Base-by-base conservation (phyloP, 2,329 filamentous ascomycete species). In the Aspergillus ruber region DNA sequence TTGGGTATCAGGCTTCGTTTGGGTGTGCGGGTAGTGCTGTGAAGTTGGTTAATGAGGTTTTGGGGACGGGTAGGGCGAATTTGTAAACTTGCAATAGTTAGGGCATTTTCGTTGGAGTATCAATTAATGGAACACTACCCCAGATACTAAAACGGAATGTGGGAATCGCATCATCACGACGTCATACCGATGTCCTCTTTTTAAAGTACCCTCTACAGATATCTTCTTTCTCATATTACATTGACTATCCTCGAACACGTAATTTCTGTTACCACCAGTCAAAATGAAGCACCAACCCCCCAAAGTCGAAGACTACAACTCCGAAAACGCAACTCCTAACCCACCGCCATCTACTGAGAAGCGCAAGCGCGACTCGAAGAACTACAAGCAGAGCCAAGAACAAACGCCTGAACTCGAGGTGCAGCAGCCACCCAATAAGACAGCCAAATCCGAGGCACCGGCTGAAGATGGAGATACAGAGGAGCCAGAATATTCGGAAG, bases 11-110 rank as follows among this genome's bases (percentile, higher is more conserved):
- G 57, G 69, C 71, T 21, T 78, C 74, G 4, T 91, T 85, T 66
- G 87, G 86, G 1, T 88, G 85, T 64, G 81, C 86, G 0, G 75
- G 84, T 59, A 73, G 77, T 29, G 84, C 83, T 0, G 77, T 85
- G 2, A 77, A 81, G 64, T 68, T 90, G 64, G 84, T 89, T 5
- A 77, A 79, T 39, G 79, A 85, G 41, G 59, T 61, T 12, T 48
- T 73, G 45, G 56, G 57, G 40, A 63, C 56, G 51, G 55, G 51
- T n/a, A 59, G 49, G 39, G 62, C 67, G 4, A 68, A n/a, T n/a
- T n/a, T n/a, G n/a, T n/a, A n/a, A n/a, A n/a, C n/a, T n/a, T n/a
- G n/a, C n/a, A n/a, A n/a, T n/a, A n/a, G n/a, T n/a, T n/a, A n/a
- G n/a, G n/a, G n/a, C n/a, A n/a, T n/a, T n/a, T n/a, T n/a, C n/a